Evolutionary conservation across 495 filamentous ascomycete species (phyloP), one percentile per base, ranked within the genome.

Genomic region (Aspergillus nanangensis): DNA sequence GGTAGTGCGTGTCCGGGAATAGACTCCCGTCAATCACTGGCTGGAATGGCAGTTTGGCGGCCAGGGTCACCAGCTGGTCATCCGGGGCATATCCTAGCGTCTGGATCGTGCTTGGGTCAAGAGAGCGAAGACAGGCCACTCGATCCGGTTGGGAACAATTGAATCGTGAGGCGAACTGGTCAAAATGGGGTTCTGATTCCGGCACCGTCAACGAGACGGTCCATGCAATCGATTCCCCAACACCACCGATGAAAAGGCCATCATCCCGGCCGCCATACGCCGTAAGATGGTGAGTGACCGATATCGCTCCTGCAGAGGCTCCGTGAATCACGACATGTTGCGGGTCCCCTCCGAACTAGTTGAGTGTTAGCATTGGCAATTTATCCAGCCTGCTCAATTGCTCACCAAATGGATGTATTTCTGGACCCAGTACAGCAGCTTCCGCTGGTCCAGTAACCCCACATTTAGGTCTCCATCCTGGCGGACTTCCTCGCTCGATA

Each of bases 271-370:
- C 79, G 18, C 62, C 65, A 31, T 86, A 81, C 0, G 84, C 81
- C 0, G 80, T 63, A 8, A 88, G 64, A 36, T 88, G 85, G 45
- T 84, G 63, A 3, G 75, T 72, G 1, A 88, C 79, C 0, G 79
- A 80, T 0, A 69, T 82, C 2, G 76, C 84, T 8, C 86, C 86
- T 1, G 84, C 83, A 10, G 79, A 84, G 2, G 74, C 78, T 22
- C 86, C 83, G 48, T 81, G 76, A 34, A 89, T 81, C 7, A 83
- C 78, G 17, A 89, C 78, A 47, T 83, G 82, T 14, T 72, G 50
- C 0, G 83, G 82, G 45, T 88, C 75, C n/a, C 86, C 84, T 21
- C 86, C 86, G 48, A 90, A 88, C 62, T 80, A 23, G 11, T 5
- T 39, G n/a, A n/a, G n/a, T n/a, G n/a, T n/a, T n/a, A n/a, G n/a